Base-by-base conservation (phyloP, 2,329 filamentous ascomycete species). In the Epichloe amarillans region DNA sequence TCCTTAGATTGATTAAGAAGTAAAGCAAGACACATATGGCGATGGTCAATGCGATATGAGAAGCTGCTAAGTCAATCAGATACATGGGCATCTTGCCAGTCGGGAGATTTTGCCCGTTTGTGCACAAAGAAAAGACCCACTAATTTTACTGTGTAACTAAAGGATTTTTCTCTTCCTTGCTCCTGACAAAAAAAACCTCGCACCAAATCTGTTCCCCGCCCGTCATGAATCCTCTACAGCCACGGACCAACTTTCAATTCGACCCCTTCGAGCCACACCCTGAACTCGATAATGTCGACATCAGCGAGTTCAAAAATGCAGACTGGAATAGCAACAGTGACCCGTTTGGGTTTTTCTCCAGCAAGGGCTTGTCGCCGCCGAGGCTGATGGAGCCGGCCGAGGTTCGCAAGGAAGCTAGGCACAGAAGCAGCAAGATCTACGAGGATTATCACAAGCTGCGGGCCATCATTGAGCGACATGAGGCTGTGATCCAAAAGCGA, bases 401-500 rank as follows among this genome's bases (percentile, higher is more conserved):
- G 5, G 53, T 55, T 3, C 56, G 54, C 2, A 49, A 39, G 3
- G 48, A 58, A 23, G 56, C 56, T 6, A 46, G 36, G 12, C 19
- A 49, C n/a, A 44, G 23, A 42, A 26, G n/a, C n/a, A 21, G 21
- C 39, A 52, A 54, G 1, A 67, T 75, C 17, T 68, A 70, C 51
- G 53, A 52, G 6, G 52, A 58, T 52, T 72, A 67, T 56, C 54
- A 62, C 5, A 51, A 43, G 3, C 59, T 77, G 7, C 62, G 63
- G 11, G 58, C 59, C 1, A 74, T 77, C 5, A 50, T 80, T 2
- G 61, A 70, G 40, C 69, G 75, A 4, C 72, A 79, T 46, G 75
- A 82, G 57, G 61, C 60, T 1, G 70, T 67, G 0, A 71, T 82
- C 11, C 69, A 70, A 49, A 76, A 70, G 54, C 69, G 77, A 39